Evolutionary conservation across 352 stramenopile genomes (phyloP).

Genomic region (Globisporangium nodosum): DNA sequence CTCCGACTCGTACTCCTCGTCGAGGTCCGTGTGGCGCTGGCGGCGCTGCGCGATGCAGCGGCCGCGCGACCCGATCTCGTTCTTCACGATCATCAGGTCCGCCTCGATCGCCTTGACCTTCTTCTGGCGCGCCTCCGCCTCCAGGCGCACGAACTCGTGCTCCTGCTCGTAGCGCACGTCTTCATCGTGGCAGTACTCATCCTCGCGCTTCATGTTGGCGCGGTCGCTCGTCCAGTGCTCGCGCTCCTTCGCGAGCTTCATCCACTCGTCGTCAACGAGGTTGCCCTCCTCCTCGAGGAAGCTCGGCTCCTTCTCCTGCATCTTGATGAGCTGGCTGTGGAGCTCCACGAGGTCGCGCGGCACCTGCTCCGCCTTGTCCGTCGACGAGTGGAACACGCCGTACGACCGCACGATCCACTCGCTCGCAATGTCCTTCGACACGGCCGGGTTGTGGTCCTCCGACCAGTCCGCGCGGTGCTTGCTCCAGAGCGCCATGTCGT

Average conservation of each 20-base stretch:
- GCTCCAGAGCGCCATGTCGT: slow-evolving; percentile 84
- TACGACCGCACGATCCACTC: slow-evolving; percentile 86
- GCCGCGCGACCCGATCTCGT: slow-evolving; percentile 65
- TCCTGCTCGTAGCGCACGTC: slow-evolving; percentile 81
- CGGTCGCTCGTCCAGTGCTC: slow-evolving; percentile 86
- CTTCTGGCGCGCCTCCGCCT: slow-evolving; percentile 68
- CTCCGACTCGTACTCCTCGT: slow-evolving; percentile 82
- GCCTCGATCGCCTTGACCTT: slow-evolving; percentile 81
- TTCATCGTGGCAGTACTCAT: slow-evolving; percentile 84
- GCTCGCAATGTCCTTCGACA: slow-evolving; percentile 86
- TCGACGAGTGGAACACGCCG: slow-evolving; percentile 66
- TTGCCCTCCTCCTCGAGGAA: slow-evolving; percentile 81
- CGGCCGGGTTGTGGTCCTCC: slow-evolving; percentile 80
- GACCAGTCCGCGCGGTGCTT: slow-evolving; percentile 85
- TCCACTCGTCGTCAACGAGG: slow-evolving; percentile 83
- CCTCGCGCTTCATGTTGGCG: slow-evolving; percentile 87
- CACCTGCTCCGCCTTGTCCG: slow-evolving; percentile 37
- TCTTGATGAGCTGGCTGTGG: slow-evolving; percentile 74
- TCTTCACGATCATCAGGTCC: slow-evolving; percentile 72
- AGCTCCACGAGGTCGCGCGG: slow-evolving; percentile 69
- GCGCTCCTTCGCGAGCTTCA: slow-evolving; percentile 85
- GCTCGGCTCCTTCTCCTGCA: slow-evolving; percentile 74
- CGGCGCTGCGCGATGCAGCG: slow-evolving; percentile 72
- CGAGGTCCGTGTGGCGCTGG: slow-evolving; percentile 61
- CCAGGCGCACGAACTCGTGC: slow-evolving; percentile 76